phyloP scores from a whole-genome alignment of 495 filamentous ascomycete genomes.

The Margaritispora aquatica region DNA sequence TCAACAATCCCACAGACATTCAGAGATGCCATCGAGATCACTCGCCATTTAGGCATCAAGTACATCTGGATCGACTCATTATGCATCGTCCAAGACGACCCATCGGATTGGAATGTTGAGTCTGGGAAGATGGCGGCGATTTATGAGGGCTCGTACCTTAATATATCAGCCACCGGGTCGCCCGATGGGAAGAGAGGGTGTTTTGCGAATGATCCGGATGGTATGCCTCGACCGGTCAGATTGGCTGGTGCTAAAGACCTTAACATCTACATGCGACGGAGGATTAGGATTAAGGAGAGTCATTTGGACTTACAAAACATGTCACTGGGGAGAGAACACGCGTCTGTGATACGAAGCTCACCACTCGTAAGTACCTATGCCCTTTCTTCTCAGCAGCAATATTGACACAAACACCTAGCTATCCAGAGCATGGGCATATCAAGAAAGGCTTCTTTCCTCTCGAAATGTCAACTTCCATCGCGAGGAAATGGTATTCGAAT shows the following conservation, averaged over 20 bases:
- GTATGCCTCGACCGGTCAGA: too few species aligned
- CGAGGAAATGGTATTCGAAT: slow-evolving; percentile 1
- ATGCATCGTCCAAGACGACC: slow-evolving; percentile 25
- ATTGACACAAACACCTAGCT: neutral
- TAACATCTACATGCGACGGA: neutral
- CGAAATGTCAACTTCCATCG: slow-evolving; percentile 1
- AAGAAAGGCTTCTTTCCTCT: slow-evolving; percentile 4
- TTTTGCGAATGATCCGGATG: too few species aligned
- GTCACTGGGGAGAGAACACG: neutral
- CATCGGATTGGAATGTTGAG: slow-evolving; percentile 21
- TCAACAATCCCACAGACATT: slow-evolving; percentile 14
- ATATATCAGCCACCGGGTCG: slow-evolving; percentile 17
- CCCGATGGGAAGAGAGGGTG: neutral
- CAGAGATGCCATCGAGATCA: slow-evolving; percentile 27
- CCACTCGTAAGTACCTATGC: neutral
- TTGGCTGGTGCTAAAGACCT: neutral
- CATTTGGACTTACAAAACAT: neutral
- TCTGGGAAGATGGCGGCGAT: slow-evolving; percentile 24
- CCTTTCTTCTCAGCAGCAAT: neutral
- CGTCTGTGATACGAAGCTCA: neutral
- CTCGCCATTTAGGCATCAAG: slow-evolving; percentile 18
- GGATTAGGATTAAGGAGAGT: neutral
- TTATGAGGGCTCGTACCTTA: slow-evolving; percentile 20
- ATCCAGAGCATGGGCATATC: slow-evolving; percentile 3
- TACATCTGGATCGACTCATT: slow-evolving; percentile 31